Evolutionary conservation across 805 yeast genomes (phyloP).

Genomic region (Trichomonascus vanleenenianus): DNA sequence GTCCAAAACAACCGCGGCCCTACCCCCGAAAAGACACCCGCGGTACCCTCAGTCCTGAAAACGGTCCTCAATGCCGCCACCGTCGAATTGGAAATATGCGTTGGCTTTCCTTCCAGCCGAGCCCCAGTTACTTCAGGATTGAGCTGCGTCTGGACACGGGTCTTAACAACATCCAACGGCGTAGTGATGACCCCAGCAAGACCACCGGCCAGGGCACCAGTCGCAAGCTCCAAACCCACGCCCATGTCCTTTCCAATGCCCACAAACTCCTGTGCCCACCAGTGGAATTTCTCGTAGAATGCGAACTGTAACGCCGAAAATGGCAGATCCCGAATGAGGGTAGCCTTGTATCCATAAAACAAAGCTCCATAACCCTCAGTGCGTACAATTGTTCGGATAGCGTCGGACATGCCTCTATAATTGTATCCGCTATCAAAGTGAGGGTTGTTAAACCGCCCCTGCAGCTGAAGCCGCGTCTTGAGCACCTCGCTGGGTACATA

Average conservation of each 20-base stretch:
- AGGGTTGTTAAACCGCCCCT: constrained; percentile 79
- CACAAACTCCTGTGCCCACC: constrained; percentile 26
- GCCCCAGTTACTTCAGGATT: neutral
- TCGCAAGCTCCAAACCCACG: constrained; percentile 52
- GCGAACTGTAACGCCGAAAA: constrained; percentile 95
- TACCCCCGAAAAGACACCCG: constrained; percentile 85
- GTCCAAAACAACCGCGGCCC: constrained; percentile 98
- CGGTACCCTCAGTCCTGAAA: constrained; percentile 63
- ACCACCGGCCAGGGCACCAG: constrained; percentile 97
- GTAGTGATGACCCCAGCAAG: constrained; percentile 90
- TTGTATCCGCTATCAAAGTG: constrained; percentile 78
- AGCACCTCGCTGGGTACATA: constrained; percentile 95
- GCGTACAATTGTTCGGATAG: constrained; percentile 52
- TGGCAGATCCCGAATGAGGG: constrained; percentile 86
- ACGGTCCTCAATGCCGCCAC: constrained; percentile 46
- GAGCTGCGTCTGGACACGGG: constrained; percentile 81
- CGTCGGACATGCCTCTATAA: constrained; percentile 67
- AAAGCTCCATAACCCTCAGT: constrained; percentile 71
- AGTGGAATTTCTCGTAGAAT: constrained; percentile 66
- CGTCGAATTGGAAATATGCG: constrained; percentile 37
- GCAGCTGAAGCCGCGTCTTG: constrained; percentile 87
- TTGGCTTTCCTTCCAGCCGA: constrained; percentile 4
- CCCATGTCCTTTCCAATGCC: constrained; percentile 28
- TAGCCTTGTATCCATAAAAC: constrained; percentile 90
- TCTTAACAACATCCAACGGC: constrained; percentile 90